Percentiles rank a stretch among this genome's conserved stretches.
Conservation (phyloP, 2,329 filamentous ascomycete species). For the Gremmenia infestans region DNA sequence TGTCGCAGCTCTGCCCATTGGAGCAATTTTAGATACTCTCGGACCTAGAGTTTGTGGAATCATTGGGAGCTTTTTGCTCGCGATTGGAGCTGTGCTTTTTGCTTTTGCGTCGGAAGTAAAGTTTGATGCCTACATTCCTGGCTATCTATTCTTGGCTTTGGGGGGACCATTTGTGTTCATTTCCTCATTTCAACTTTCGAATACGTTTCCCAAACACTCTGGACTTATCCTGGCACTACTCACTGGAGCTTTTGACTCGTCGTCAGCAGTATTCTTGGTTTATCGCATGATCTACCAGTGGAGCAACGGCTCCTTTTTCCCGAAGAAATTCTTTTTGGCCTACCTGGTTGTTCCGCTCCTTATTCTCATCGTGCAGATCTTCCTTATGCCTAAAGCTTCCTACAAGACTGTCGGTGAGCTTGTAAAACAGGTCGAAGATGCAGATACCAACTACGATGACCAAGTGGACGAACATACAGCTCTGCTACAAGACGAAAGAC, state of each 20-base stretch:
- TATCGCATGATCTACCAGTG: constrained; percentile 67
- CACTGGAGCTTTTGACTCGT: constrained; percentile 79
- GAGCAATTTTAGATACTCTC: constrained; percentile 76
- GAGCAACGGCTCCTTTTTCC: constrained; percentile 51
- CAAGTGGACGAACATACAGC: constrained; percentile 47
- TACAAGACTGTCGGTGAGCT: constrained; percentile 86
- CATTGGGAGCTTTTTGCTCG: constrained; percentile 63
- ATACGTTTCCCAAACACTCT: constrained; percentile 72
- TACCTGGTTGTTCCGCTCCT: constrained; percentile 67
- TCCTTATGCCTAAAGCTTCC: constrained; percentile 67
- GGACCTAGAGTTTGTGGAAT: constrained; percentile 74
- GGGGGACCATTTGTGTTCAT: constrained; percentile 81
- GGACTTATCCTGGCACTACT: constrained; percentile 76
- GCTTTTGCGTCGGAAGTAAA: constrained; percentile 59
- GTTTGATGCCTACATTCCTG: constrained; percentile 70
- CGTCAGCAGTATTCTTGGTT: constrained; percentile 70
- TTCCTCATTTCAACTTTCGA: constrained; percentile 77
- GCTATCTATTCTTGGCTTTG: constrained; percentile 71
- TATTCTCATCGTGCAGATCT: constrained; percentile 62
- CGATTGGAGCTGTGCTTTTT: constrained; percentile 66
- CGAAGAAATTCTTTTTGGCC: constrained; percentile 63
- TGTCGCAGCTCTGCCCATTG: constrained; percentile 78
- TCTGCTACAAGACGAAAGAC: constrained; percentile 41
- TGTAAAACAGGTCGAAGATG: constrained; percentile 64
- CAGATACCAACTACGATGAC: constrained; percentile 42